A percentile compares a stretch with the other conserved stretches of the same genome.
Evolutionary conservation across 805 yeast genomes (phyloP).

Genomic region (Saccharomycopsis fibuligera): DNA sequence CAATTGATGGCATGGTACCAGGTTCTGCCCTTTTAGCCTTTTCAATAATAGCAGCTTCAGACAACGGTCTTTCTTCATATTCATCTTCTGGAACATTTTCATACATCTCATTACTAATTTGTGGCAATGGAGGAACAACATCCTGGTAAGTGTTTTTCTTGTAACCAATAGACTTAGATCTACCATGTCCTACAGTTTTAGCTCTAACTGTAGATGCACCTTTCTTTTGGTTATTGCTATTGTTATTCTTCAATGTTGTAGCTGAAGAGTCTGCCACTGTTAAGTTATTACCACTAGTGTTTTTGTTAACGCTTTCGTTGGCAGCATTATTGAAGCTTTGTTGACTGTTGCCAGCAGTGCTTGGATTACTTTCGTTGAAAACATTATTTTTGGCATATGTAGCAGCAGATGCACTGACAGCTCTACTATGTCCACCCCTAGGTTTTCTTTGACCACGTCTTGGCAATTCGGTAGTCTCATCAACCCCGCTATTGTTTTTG

Average conservation of each 20-base stretch:
- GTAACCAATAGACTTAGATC: constrained; percentile 48
- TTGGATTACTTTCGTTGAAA: not conserved
- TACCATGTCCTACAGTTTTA: constrained; percentile 76
- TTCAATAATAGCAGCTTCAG: constrained; percentile 44
- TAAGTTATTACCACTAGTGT: constrained; percentile 16
- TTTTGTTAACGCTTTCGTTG: constrained; percentile 3
- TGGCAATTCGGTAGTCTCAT: constrained; percentile 4
- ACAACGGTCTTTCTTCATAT: constrained; percentile 27
- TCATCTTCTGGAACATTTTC: constrained; percentile 48
- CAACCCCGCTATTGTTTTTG: not conserved
- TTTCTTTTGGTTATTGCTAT: constrained; percentile 67
- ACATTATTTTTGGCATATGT: constrained; percentile 9
- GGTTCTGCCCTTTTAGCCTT: constrained; percentile 54
- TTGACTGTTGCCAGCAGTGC: constrained; percentile 3
- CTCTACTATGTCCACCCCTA: constrained; percentile 17
- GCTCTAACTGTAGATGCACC: constrained; percentile 75
- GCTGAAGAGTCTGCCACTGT: constrained; percentile 7
- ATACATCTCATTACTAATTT: constrained; percentile 37
- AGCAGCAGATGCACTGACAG: constrained; percentile 23
- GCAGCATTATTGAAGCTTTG: not conserved
- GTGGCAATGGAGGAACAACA: constrained; percentile 28
- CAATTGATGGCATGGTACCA: constrained; percentile 89
- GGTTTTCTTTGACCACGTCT: constrained; percentile 13
- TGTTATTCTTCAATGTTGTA: constrained; percentile 4
- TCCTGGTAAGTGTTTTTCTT: constrained; percentile 14